These are phyloP conservation scores for Nigrospora oryzae DNA, from an alignment of 2,329 filamentous ascomycete species.

Conservation along the genomic window DNA sequence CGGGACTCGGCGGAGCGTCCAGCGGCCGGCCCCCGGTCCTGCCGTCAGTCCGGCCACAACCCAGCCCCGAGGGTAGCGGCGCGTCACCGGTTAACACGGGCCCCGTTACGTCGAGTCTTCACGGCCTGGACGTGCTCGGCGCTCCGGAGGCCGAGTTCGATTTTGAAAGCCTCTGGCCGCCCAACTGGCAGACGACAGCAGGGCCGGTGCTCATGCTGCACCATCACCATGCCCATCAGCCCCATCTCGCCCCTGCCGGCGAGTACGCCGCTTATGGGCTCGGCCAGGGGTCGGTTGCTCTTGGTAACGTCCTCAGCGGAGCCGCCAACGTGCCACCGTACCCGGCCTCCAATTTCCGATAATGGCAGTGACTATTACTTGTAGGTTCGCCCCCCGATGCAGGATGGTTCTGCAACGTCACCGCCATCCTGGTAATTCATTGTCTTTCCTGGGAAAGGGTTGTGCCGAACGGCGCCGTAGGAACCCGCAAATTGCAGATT, in stretches of 20 bases:
- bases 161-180: conserved; percentile 26
- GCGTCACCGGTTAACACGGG: conserved; percentile 13
- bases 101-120: conserved; percentile 9
- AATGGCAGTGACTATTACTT: not conserved
- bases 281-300: conserved; percentile 6
- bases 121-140: conserved; percentile 13
- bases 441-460: no score
- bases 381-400: no score
- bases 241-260: conserved; percentile 7
- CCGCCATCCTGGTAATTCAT: no score
- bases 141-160: conserved; percentile 25
- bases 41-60: conserved; percentile 17
- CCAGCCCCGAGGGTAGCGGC: conserved; percentile 18
- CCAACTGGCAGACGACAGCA: conserved; percentile 7
- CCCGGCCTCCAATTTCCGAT: conserved; percentile 11
- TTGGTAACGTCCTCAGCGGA: conserved; percentile 6
- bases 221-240: conserved; percentile 3
- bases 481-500: no score
- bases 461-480: no score
- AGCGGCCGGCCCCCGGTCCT: conserved; percentile 12
- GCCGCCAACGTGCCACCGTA: conserved; percentile 8
- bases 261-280: conserved; percentile 10
- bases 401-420: no score
- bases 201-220: not conserved
- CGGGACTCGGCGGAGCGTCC: conserved; percentile 4